Evolutionary conservation across 257 asterid genomes (phyloP).

Genomic region (Verbascum thapsus): DNA sequence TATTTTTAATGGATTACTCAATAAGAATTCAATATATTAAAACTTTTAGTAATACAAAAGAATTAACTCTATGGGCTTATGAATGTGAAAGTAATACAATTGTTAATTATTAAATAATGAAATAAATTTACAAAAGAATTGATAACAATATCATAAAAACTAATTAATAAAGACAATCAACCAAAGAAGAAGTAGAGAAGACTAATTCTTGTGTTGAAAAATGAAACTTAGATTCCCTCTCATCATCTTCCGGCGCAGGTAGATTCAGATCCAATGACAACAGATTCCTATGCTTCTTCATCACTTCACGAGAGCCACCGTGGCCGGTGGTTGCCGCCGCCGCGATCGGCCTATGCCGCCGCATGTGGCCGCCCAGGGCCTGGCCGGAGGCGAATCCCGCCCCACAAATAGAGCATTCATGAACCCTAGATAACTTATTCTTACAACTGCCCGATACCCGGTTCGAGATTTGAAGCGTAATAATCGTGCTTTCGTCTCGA

Average conservation of each 20-base stretch:
- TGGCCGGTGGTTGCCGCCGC: constrained; percentile 29
- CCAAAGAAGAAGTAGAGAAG: constrained; percentile 71
- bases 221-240: constrained; percentile 46
- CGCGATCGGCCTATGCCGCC: constrained; percentile 81
- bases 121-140: constrained; percentile 33
- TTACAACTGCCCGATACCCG: too few species aligned
- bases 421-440: too few species aligned
- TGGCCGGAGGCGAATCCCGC: constrained; percentile 87
- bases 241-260: constrained; percentile 80
- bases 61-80: too few species aligned
- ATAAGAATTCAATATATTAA: not conserved
- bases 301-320: constrained; percentile 34
- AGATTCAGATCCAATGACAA: constrained; percentile 81
- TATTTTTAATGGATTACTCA: too few species aligned
- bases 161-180: constrained; percentile 78
- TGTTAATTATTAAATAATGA: constrained; percentile 31
- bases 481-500: constrained; percentile 32
- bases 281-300: constrained; percentile 51
- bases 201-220: constrained; percentile 64
- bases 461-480: constrained; percentile 53
- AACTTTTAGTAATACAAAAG: not conserved
- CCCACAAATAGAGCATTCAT: constrained; percentile 83
- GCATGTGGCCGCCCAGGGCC: constrained; percentile 96
- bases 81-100: constrained; percentile 31
- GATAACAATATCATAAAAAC: constrained; percentile 8